These are phyloP conservation scores for Dendrocalamus latiflorus DNA, from an alignment of 202 grass and related monocot species.

Conservation along the genomic window DNA sequence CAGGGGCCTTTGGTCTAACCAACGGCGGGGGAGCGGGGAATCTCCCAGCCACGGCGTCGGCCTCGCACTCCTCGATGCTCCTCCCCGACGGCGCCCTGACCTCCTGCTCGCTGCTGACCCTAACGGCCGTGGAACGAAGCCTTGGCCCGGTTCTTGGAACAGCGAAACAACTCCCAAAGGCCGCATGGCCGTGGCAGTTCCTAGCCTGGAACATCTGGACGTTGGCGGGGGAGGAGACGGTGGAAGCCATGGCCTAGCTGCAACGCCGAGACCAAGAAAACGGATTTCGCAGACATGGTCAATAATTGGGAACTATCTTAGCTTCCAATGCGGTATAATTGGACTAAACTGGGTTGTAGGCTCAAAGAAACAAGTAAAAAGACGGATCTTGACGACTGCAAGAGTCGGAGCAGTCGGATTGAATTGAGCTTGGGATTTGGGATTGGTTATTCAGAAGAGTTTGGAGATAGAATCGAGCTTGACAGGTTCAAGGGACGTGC, in stretches of 20 bases:
- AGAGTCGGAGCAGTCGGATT: background rate
- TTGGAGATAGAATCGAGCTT: background rate
- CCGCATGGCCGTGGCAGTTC: constrained; percentile 22
- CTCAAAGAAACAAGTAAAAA: background rate
- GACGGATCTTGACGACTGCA: background rate
- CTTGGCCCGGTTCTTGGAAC: constrained; percentile 29
- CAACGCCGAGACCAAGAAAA: background rate
- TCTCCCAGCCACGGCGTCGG: constrained; percentile 74
- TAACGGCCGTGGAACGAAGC: constrained; percentile 35
- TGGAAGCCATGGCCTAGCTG: constrained; percentile 54
- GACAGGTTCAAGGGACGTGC: background rate
- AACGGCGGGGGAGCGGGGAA: constrained; percentile 56
- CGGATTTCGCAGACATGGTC: constrained; percentile 15
- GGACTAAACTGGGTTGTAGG: background rate
- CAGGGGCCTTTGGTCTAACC: constrained; percentile 49
- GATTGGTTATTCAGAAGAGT: background rate
- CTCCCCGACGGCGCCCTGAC: constrained; percentile 58
- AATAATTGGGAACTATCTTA: background rate
- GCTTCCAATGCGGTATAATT: background rate
- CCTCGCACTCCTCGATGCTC: constrained; percentile 92
- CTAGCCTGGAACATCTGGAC: constrained; percentile 41
- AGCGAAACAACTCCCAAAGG: constrained; percentile 12
- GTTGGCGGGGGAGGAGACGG: constrained; percentile 53
- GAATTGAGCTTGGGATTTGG: background rate
- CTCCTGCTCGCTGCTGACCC: constrained; percentile 66